A percentile compares a stretch with the other conserved stretches of the same genome.
These are phyloP conservation scores for Penicillium expansum DNA, from an alignment of 2,329 filamentous ascomycete species.

Conservation along the genomic window DNA sequence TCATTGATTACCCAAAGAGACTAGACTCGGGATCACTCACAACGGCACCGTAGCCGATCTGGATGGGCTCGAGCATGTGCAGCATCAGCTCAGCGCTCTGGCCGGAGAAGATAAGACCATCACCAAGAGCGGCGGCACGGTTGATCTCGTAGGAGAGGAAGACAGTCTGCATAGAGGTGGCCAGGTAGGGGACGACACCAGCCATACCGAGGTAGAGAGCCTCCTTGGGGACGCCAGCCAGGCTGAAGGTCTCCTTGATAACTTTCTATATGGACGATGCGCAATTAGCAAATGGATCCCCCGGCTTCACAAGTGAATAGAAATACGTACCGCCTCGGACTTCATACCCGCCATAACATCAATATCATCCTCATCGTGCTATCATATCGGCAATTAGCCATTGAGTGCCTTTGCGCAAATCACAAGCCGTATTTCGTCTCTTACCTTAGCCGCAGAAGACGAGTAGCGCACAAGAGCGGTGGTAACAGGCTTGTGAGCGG, in stretches of 20 bases:
- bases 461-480: conserved; percentile 51
- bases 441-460: conserved; percentile 50
- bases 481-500: conserved; percentile 46
- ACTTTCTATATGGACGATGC: conserved; percentile 48
- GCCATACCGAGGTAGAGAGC: conserved; percentile 68
- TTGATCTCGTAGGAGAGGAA: conserved; percentile 82
- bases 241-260: conserved; percentile 67
- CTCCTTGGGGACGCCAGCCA: conserved; percentile 64
- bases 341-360: conserved; percentile 55
- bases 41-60: conserved; percentile 86
- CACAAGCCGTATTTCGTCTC: background rate
- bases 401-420: conserved; percentile 40
- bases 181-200: conserved; percentile 80
- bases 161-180: conserved; percentile 77
- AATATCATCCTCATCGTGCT: conserved; percentile 29
- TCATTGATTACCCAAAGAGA: background rate
- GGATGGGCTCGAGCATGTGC: conserved; percentile 75
- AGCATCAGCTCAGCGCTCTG: conserved; percentile 71
- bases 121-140: conserved; percentile 59
- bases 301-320: background rate
- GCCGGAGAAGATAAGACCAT: conserved; percentile 63
- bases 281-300: background rate
- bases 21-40: conserved; percentile 48
- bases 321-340: conserved; percentile 57
- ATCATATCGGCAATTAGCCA: conserved; percentile 40